Base-by-base conservation (phyloP, 163 green algal genomes). In the Prototheca wickerhamii region DNA sequence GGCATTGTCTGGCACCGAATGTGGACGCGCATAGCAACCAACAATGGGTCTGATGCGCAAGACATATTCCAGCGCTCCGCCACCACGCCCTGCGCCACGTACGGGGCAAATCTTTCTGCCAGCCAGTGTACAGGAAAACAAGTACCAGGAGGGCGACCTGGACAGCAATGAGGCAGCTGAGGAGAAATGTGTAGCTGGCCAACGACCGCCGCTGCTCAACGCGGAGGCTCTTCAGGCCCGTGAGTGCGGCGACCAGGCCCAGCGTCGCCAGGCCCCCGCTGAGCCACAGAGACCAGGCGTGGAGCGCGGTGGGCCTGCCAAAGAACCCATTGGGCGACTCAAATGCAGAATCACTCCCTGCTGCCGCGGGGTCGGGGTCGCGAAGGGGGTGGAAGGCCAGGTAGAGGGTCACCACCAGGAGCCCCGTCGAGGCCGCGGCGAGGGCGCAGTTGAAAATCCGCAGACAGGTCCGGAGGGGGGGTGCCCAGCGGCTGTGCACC, bases 231-330 rank as follows among this genome's bases (percentile, higher is more conserved):
- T 46, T 8, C 26, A 62, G 25, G 3, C 63, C 63, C 8, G 32
- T 35, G 18, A 44, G 26, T 5, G 26, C 42, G 42, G 31, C n/a
- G 20, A 33, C 1, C 23, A 61, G 33, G 28, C 50, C 49, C 21
- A 44, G 31, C 46, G 18, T 26, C 17, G 29, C 63, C 20, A 46
- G n/a, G 25, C 63, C 30, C 0, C 17, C 49, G 5, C 44, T 2
- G n/a, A 63, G 25, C 31, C 29, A 69, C 7, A 63, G 6, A 55
- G 30, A 55, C 63, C 63, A 69, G 34, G 25, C 6, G 29, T 8
- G 29, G 12, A 20, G 15, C 42, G 15, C n/a, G n/a, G n/a, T n/a
- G n/a, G n/a, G n/a, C n/a, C n/a, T n/a, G n/a, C n/a, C n/a, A n/a
- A n/a, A n/a, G n/a, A n/a, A n/a, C n/a, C n/a, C n/a, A n/a, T n/a